phyloP scores from a whole-genome alignment of 2,329 filamentous ascomycete genomes.

The Alternaria sp. region DNA sequence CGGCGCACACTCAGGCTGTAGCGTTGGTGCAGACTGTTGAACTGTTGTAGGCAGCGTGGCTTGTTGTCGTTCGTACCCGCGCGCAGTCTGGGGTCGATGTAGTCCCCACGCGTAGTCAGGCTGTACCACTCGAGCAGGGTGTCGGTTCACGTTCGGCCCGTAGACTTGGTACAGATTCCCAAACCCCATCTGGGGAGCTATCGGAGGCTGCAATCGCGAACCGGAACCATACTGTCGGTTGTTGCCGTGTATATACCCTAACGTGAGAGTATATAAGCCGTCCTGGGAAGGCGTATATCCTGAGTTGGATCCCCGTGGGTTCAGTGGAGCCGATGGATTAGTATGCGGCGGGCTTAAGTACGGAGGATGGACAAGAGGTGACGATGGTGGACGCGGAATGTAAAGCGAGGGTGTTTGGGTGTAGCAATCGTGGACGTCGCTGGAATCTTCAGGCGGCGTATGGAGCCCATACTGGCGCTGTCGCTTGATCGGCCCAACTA shows the following conservation, averaged over 20 bases:
- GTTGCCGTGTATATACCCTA: not conserved
- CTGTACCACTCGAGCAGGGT: not conserved
- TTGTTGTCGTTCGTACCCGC: no score
- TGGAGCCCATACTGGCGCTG: not conserved
- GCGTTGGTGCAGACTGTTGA: no score
- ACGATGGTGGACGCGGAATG: not conserved
- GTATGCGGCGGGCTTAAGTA: not conserved
- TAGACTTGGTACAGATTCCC: not conserved
- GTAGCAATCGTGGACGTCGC: not conserved
- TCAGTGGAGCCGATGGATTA: accelerated
- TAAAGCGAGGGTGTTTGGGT: no score
- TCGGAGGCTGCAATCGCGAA: not conserved
- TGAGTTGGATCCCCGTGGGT: not conserved
- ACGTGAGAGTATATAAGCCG: not conserved
- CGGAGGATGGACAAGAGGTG: not conserved
- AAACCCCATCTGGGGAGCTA: not conserved
- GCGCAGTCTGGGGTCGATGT: not conserved
- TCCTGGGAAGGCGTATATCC: not conserved
- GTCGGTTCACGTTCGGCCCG: not conserved
- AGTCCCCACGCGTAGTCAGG: no score
- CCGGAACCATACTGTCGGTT: not conserved
- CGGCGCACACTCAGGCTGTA: not conserved
- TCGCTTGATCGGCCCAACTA: not conserved
- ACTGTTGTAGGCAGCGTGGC: no score
- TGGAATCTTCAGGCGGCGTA: not conserved